These are phyloP conservation scores for Backusella tuberculispora DNA, from an alignment of 192 early-diverging fungal genomes.

Conservation along the genomic window DNA sequence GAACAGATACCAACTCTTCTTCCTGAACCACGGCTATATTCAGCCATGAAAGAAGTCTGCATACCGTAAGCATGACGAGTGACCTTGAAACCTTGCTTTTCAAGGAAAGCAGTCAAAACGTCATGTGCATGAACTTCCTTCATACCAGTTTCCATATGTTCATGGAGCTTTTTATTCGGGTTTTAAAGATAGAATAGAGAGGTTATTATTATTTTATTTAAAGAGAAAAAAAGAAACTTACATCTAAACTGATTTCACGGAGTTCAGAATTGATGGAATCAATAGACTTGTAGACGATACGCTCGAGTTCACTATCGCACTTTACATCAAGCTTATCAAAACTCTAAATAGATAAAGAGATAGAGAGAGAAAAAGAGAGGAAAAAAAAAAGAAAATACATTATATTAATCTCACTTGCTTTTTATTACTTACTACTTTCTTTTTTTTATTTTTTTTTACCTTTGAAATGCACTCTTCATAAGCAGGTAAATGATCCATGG, in stretches of 20 bases:
- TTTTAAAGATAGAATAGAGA: not conserved
- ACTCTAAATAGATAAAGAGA: constrained; percentile 11
- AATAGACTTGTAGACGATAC: constrained; percentile 27
- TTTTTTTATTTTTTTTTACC: not conserved
- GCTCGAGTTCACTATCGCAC: constrained; percentile 25
- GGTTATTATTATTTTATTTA: not conserved
- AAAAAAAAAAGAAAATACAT: not conserved
- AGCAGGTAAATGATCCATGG: constrained; percentile 29
- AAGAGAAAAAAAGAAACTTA: constrained; percentile 1
- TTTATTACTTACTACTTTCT: too few relatives aligned
- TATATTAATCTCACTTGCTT: not conserved
- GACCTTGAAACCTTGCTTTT: constrained; percentile 67
- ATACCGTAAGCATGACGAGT: constrained; percentile 64
- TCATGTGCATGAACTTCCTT: constrained; percentile 67
- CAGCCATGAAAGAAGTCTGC: constrained; percentile 76
- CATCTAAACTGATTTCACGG: constrained; percentile 37
- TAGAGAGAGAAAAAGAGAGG: not conserved
- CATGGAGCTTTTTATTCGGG: constrained; percentile 47
- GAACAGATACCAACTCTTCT: constrained; percentile 55
- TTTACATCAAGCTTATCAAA: constrained; percentile 38
- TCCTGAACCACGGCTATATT: constrained; percentile 53
- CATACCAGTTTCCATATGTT: constrained; percentile 57
- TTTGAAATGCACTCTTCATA: constrained; percentile 40
- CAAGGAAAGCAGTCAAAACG: constrained; percentile 67
- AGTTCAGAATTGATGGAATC: constrained; percentile 27